Conservation (phyloP, 176 grass and related monocot genomes). For the Rhynchospora breviuscula region DNA sequence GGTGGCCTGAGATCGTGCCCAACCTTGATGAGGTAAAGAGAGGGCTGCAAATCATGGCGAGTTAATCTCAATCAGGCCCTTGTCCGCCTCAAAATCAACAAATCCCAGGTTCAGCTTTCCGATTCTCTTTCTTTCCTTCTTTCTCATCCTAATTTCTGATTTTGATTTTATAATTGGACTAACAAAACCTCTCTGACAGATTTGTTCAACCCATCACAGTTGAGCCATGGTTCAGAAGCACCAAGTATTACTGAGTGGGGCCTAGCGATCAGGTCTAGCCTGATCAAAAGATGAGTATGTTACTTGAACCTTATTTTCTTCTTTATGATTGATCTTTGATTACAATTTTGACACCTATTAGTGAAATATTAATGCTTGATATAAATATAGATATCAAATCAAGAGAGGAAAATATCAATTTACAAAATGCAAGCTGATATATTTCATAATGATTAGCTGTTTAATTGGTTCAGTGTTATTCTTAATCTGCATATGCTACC, state of each 20-base stretch:
- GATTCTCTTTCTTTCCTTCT: no score
- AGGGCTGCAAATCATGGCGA: no score
- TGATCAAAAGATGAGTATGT: conserved; percentile 82
- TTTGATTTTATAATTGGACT: no score
- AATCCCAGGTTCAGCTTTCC: no score
- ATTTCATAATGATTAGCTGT: not conserved
- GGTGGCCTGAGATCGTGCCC: no score
- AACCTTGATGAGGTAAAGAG: no score
- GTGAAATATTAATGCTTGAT: not conserved
- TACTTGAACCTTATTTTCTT: conserved; percentile 1
- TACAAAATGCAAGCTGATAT: not conserved
- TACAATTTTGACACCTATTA: not conserved
- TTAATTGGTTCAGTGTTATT: not conserved
- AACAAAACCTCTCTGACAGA: no score
- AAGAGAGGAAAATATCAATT: not conserved
- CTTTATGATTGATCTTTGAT: not conserved
- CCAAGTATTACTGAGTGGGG: conserved; percentile 74
- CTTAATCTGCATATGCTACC: not conserved
- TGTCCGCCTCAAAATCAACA: no score
- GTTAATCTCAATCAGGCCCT: no score
- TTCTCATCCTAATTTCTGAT: no score
- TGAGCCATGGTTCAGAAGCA: conserved; percentile 77
- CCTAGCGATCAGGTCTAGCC: conserved; percentile 81
- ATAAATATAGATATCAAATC: not conserved
- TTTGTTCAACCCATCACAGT: no score